These are phyloP conservation scores for Limonium bicolor DNA, from an alignment of 148 eudicot genomes.

Conservation along the genomic window DNA sequence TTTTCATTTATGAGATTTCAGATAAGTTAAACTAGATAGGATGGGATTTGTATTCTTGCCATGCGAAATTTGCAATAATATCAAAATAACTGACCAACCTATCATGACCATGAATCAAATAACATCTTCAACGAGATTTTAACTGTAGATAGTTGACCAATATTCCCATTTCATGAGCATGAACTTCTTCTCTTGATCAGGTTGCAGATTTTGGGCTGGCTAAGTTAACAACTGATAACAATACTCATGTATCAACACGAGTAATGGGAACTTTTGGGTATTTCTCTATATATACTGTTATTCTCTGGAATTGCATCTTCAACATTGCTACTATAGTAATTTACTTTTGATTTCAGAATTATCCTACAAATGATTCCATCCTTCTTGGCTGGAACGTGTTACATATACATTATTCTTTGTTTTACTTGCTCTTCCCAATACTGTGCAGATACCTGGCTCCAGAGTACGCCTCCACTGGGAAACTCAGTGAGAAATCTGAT, in stretches of 20 bases:
- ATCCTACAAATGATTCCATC: neutral
- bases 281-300: neutral
- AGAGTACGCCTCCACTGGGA: conserved; percentile 79
- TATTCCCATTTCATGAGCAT: neutral
- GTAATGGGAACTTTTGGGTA: conserved; percentile 98
- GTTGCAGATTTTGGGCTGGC: conserved; percentile 99
- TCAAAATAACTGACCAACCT: neutral
- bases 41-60: too few species aligned
- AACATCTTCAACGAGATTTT: too few species aligned
- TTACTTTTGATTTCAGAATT: too few species aligned
- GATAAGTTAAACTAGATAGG: too few species aligned
- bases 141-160: too few species aligned
- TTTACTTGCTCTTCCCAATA: neutral
- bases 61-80: too few species aligned
- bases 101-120: neutral
- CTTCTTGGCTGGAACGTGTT: neutral
- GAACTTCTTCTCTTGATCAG: conserved; percentile 20
- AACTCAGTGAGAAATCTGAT: conserved; percentile 76
- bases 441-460: conserved; percentile 74
- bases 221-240: conserved; percentile 55
- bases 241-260: conserved; percentile 79
- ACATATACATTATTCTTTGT: too few species aligned
- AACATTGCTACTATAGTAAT: too few species aligned
- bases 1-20: too few species aligned
- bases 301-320: neutral